phyloP scores from a whole-genome alignment of 257 asterid genomes.

The Osmanthus fragrans region DNA sequence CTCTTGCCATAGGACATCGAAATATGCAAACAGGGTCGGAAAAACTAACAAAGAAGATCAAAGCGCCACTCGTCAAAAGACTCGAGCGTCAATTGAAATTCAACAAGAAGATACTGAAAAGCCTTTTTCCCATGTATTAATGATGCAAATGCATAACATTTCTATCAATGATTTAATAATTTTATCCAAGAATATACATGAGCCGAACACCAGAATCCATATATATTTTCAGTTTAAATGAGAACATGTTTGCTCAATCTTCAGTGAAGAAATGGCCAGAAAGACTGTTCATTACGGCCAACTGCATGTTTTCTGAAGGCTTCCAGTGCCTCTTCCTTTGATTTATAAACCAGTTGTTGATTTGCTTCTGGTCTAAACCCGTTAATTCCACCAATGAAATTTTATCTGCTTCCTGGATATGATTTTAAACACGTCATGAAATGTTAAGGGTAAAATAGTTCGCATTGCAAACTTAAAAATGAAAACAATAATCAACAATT shows the following conservation, averaged over 20 bases:
- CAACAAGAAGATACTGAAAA: neutral
- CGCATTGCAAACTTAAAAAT: neutral
- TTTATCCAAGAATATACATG: neutral
- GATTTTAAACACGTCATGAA: neutral
- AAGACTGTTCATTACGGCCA: slow-evolving; percentile 82
- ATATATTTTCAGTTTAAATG: neutral
- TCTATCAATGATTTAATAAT: neutral
- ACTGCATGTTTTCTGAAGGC: slow-evolving; percentile 88
- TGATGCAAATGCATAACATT: neutral
- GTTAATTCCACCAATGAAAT: slow-evolving; percentile 68
- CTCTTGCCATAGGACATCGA: neutral
- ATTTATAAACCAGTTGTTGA: slow-evolving; percentile 95
- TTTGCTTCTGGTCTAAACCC: slow-evolving; percentile 90
- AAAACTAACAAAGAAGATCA: too few species aligned
- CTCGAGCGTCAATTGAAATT: too few species aligned
- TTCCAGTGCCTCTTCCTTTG: slow-evolving; percentile 98
- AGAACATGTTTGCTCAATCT: neutral
- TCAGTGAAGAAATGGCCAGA: slow-evolving; percentile 53
- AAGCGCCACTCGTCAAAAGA: too few species aligned
- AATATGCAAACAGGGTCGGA: too few species aligned
- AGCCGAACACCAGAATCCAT: neutral
- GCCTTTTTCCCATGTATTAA: neutral
- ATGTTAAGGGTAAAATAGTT: neutral
- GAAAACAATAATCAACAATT: neutral
- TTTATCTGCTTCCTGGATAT: slow-evolving; percentile 76